phyloP scores from a whole-genome alignment of 1,284 basidiomycete genomes.

The Cutaneotrichosporon sp. region DNA sequence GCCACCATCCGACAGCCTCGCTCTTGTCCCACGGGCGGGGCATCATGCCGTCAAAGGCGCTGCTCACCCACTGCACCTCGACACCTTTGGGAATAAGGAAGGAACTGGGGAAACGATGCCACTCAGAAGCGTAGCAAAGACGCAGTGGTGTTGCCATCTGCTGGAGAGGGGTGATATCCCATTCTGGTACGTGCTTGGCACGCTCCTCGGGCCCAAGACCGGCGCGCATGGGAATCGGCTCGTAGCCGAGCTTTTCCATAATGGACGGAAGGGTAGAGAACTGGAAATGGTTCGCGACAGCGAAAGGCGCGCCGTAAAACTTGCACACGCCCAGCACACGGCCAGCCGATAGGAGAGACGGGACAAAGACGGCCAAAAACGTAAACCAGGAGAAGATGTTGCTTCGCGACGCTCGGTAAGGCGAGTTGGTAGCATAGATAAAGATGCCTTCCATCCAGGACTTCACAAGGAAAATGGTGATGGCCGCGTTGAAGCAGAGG shows the following conservation, averaged over 20 bases:
- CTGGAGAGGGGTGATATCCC: slow-evolving; percentile 65
- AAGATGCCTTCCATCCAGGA: slow-evolving; percentile 79
- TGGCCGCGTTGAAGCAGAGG: slow-evolving; percentile 89
- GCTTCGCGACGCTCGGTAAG: slow-evolving; percentile 75
- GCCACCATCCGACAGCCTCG: slow-evolving; percentile 52
- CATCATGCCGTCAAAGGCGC: slow-evolving; percentile 81
- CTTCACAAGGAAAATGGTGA: slow-evolving; percentile 71
- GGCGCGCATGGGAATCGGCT: slow-evolving; percentile 33
- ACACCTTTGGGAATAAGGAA: slow-evolving; percentile 81
- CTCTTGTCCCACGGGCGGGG: slow-evolving; percentile 55
- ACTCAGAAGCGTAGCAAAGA: slow-evolving; percentile 91
- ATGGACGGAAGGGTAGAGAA: slow-evolving; percentile 72
- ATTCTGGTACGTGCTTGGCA: slow-evolving; percentile 46
- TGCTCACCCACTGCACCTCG: slow-evolving; percentile 78
- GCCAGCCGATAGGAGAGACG: slow-evolving; percentile 66
- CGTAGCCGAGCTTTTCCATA: slow-evolving; percentile 67
- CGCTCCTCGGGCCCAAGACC: slow-evolving; percentile 51
- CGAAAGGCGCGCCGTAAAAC: slow-evolving; percentile 88
- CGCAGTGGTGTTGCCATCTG: slow-evolving; percentile 59
- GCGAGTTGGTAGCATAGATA: slow-evolving; percentile 68
- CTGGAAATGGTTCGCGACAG: slow-evolving; percentile 68
- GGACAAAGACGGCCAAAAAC: slow-evolving; percentile 60
- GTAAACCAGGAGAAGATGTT: slow-evolving; percentile 72
- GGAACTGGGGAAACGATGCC: slow-evolving; percentile 89
- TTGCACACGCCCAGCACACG: slow-evolving; percentile 74